Conservation (phyloP, 345 rosid genomes). For the Murraya paniculata region DNA sequence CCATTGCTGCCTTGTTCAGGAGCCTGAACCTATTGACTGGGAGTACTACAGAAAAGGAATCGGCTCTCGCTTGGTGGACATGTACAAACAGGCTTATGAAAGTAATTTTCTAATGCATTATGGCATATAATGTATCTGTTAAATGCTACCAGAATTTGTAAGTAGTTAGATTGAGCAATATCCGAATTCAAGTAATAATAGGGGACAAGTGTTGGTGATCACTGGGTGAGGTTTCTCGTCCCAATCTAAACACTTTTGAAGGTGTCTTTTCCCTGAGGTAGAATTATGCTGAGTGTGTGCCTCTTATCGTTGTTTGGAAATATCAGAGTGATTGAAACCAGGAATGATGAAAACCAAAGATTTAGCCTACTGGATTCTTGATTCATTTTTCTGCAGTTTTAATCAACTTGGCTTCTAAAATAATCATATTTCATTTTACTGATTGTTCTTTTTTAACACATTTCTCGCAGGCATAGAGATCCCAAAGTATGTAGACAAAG, state of each 20-base stretch:
- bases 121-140: neutral
- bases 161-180: neutral
- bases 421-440: neutral
- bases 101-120: slow-evolving; percentile 41
- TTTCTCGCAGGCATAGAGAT: slow-evolving; percentile 64
- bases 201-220: no score
- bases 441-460: neutral
- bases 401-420: neutral
- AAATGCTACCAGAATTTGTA: neutral
- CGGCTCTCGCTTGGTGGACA: slow-evolving; percentile 90
- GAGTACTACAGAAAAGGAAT: slow-evolving; percentile 83
- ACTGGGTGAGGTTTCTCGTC: no score
- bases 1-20: slow-evolving; percentile 40
- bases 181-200: no score
- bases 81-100: slow-evolving; percentile 92
- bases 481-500: slow-evolving; percentile 83
- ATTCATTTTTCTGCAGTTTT: neutral
- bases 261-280: neutral
- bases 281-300: neutral
- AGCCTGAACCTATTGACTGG: slow-evolving; percentile 96
- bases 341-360: neutral
- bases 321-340: neutral
- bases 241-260: neutral
- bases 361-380: neutral
- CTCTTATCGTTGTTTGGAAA: neutral